Base-by-base conservation (phyloP, 345 rosid species). In the Hibiscus mutabilis region DNA sequence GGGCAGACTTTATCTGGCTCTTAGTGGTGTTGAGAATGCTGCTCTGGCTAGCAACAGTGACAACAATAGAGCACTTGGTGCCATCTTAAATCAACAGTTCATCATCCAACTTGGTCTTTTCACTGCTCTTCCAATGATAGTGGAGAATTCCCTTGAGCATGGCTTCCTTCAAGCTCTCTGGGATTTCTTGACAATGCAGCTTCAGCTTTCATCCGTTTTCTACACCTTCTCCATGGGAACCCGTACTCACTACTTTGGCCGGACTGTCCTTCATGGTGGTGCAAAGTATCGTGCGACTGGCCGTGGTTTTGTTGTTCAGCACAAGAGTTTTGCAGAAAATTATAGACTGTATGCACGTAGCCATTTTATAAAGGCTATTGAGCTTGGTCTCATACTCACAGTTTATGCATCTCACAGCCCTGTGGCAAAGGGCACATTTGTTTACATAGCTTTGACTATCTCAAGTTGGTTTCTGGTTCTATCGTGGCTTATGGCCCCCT, bases 1-100 rank as follows among this genome's bases (percentile, higher is more conserved):
- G 99, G 97, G 97, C 33, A 93, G 97, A 71, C 90, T 95, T 62
- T 92, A 90, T 85, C 79, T 92, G 66, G 97, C 97, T 55, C 86
- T 95, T 55, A 92, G 97, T 74, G 99, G 99, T n/a, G 82, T 95
- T 25, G 31, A 62, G 49, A 31, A 6, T 18, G 15, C 67, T 37
- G 67, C 46, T 3, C 49, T 63, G 51, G 47, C 67, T 35, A 19
- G 22, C 47, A 11, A 19, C 51, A 63, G 67, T 11, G 22, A 35
- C 46, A 33, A 61, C 49, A 63, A 63, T 37, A 63, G 6, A 37
- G 67, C 67, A 63, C 66, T 62, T 62, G 49, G 47, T 35, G 66
- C 66, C 27, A 62, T 62, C 66, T 62, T 62, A 35, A 62, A 63
- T 37, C 67, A 63, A 4, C 67, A 63, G 49, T 19, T 63, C 47